These are phyloP conservation scores for Ophiocordyceps unilateralis DNA, from an alignment of 2,329 filamentous ascomycete genomes.

Conservation along the genomic window DNA sequence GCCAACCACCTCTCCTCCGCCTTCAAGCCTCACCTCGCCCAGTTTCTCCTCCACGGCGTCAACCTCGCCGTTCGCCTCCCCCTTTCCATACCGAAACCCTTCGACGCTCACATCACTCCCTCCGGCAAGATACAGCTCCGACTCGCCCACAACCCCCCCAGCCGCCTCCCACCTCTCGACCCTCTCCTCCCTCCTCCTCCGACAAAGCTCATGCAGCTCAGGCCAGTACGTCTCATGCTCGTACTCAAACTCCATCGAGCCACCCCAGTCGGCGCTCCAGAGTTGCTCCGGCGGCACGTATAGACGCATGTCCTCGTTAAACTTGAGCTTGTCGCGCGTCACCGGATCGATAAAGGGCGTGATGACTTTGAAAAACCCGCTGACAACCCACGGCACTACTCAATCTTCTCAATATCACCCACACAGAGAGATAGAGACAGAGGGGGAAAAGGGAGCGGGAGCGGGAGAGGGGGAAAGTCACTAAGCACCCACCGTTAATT, in stretches of 20 bases:
- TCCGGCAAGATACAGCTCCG: slow-evolving; percentile 73
- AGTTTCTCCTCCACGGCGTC: slow-evolving; percentile 12
- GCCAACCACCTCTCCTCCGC: background rate
- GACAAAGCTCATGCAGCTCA: slow-evolving; percentile 55
- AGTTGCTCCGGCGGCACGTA: slow-evolving; percentile 73
- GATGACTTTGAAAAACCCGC: slow-evolving; percentile 91
- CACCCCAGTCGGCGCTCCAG: slow-evolving; percentile 56
- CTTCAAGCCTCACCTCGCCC: slow-evolving; percentile 2
- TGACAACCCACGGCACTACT: slow-evolving; percentile 75
- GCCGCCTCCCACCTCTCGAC: slow-evolving; percentile 59
- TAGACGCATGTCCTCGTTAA: slow-evolving; percentile 78
- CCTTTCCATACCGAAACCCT: slow-evolving; percentile 12
- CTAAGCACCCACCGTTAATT: slow-evolving; percentile 50
- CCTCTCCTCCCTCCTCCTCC: slow-evolving; percentile 44
- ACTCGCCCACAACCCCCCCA: slow-evolving; percentile 71
- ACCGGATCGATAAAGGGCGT: slow-evolving; percentile 91
- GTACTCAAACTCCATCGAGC: slow-evolving; percentile 78
- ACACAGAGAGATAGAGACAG: background rate
- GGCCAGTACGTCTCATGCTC: slow-evolving; percentile 85
- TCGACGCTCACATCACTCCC: slow-evolving; percentile 18
- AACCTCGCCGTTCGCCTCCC: slow-evolving; percentile 3
- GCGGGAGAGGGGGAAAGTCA: no score
- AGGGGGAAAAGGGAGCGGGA: no score
- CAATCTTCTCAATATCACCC: background rate
- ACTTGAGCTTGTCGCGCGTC: slow-evolving; percentile 89